These are phyloP conservation scores for Pseudogymnoascus sp. DNA, from an alignment of 2,329 filamentous ascomycete species.

Conservation along the genomic window DNA sequence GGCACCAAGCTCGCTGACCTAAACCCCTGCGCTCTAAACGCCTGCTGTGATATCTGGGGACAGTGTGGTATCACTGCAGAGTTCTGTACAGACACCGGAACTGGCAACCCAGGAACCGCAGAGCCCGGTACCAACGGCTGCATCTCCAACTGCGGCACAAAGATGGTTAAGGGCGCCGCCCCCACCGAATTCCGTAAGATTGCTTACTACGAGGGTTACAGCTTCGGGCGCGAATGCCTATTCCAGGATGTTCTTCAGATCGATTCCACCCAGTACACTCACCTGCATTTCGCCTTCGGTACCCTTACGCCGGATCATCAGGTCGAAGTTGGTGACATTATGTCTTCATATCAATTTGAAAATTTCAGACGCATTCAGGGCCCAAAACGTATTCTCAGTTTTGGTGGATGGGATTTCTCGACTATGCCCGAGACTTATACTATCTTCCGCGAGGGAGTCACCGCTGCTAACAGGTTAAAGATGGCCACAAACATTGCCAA, in stretches of 20 bases:
- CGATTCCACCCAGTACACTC: slow-evolving; percentile 21
- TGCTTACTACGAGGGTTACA: slow-evolving; percentile 31
- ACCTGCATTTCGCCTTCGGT: slow-evolving; percentile 32
- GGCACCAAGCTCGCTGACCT: slow-evolving; percentile 31
- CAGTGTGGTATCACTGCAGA: slow-evolving; percentile 32
- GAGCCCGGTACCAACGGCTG: slow-evolving; percentile 28
- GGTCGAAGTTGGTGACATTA: slow-evolving; percentile 20
- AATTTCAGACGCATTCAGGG: slow-evolving; percentile 26
- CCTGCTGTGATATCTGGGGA: slow-evolving; percentile 36
- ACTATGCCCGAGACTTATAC: slow-evolving; percentile 31
- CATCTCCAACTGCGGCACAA: slow-evolving; percentile 35
- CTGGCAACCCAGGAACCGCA: slow-evolving; percentile 31
- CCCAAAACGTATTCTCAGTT: slow-evolving; percentile 35
- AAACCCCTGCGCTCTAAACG: slow-evolving; percentile 40
- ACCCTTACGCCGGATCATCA: slow-evolving; percentile 28
- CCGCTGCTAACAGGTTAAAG: slow-evolving; percentile 27
- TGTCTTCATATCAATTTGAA: slow-evolving; percentile 26
- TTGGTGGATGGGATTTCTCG: slow-evolving; percentile 39
- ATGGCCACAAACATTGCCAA: slow-evolving; percentile 29
- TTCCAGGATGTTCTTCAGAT: slow-evolving; percentile 22
- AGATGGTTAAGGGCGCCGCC: slow-evolving; percentile 26
- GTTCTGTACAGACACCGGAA: slow-evolving; percentile 29
- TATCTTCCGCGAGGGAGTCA: slow-evolving; percentile 33
- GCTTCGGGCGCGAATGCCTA: slow-evolving; percentile 25
- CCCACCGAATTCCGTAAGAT: slow-evolving; percentile 22